Percentiles rank a stretch among this genome's conserved stretches.
phyloP scores from a whole-genome alignment of 176 grass and related monocot species.

The Eragrostis nindensis region DNA sequence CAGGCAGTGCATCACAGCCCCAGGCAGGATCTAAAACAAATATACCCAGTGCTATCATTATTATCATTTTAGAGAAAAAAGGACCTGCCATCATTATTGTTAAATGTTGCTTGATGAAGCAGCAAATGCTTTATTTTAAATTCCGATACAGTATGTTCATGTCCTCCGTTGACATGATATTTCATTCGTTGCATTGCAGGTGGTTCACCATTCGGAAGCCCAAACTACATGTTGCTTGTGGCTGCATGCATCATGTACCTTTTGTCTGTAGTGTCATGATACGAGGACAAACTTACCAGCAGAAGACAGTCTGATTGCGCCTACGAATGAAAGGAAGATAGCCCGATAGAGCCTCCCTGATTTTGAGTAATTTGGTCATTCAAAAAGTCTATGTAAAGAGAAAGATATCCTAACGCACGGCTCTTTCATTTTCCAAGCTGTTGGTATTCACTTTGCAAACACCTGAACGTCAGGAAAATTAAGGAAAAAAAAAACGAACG shows the following conservation, averaged over 20 bases:
- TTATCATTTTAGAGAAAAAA: not conserved
- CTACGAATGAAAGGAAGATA: not conserved
- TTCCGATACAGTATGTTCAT: not conserved
- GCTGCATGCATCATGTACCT: constrained; percentile 33
- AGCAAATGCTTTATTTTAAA: not conserved
- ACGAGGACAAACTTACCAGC: not conserved
- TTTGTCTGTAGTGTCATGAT: constrained; percentile 37
- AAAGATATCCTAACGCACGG: not conserved
- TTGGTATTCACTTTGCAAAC: not conserved
- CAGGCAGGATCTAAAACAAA: too few relatives aligned
- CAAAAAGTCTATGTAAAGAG: not conserved
- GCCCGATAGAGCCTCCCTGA: not conserved
- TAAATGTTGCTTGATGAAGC: constrained; percentile 18
- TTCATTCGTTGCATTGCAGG: constrained; percentile 25
- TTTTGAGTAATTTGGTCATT: constrained; percentile 19
- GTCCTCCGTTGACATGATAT: not conserved
- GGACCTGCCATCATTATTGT: not conserved
- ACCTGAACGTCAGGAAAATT: not conserved
- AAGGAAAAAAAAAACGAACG: not conserved
- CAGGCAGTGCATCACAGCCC: too few relatives aligned
- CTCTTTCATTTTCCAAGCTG: not conserved
- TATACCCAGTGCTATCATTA: constrained; percentile 10
- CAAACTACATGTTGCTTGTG: constrained; percentile 36
- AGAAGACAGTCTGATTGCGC: not conserved
- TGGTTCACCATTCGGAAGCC: constrained; percentile 19